Percentiles rank a stretch among this genome's conserved stretches.
Conservation (phyloP, 257 asterid genomes). For the Ehretia macrophylla region DNA sequence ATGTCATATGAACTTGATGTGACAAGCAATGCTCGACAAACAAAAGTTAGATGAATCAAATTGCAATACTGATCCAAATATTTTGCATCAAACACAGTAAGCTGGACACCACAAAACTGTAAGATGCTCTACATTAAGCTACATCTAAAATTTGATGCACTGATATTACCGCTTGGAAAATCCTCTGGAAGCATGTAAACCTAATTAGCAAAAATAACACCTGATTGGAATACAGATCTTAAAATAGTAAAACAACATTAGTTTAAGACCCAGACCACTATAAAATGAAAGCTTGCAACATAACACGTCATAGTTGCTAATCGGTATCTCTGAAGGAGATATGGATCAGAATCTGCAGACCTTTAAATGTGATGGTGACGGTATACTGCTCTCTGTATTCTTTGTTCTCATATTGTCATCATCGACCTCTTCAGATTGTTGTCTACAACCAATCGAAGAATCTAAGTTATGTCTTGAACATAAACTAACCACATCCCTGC, state of each 20-base stretch:
- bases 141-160: too few relatives aligned
- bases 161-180: too few relatives aligned
- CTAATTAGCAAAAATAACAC: neutral
- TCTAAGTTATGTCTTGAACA: constrained; percentile 33
- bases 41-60: too few relatives aligned
- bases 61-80: too few relatives aligned
- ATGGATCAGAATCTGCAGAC: constrained; percentile 22
- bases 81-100: too few relatives aligned
- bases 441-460: constrained; percentile 30
- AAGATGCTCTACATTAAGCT: too few relatives aligned
- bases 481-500: constrained; percentile 42
- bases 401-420: constrained; percentile 16
- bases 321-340: neutral
- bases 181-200: neutral
- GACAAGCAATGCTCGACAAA: too few relatives aligned
- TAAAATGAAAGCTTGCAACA: neutral
- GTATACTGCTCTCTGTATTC: constrained; percentile 24
- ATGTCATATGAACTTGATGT: too few relatives aligned
- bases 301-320: neutral
- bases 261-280: neutral
- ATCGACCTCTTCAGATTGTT: constrained; percentile 24
- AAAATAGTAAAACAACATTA: neutral
- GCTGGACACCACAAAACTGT: too few relatives aligned
- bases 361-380: constrained; percentile 25
- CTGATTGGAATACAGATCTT: too few relatives aligned